Conservation (phyloP, 2,329 filamentous ascomycete species). For the Aspergillus sp. region DNA sequence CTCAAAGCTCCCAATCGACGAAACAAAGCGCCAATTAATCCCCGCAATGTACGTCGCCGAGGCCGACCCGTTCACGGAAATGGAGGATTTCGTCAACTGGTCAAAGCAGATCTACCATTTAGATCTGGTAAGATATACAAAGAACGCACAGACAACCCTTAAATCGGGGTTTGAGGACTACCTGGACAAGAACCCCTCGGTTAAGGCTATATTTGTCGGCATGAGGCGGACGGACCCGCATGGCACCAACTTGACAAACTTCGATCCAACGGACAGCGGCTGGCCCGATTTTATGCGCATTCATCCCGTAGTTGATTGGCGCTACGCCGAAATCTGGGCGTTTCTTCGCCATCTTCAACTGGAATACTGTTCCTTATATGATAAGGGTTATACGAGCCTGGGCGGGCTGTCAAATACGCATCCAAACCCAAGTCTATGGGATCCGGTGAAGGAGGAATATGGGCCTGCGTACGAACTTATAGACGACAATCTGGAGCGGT, state of each 20-base stretch:
- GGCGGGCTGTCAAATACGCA: conserved; percentile 86
- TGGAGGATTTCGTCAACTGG: conserved; percentile 76
- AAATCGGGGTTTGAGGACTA: conserved; percentile 78
- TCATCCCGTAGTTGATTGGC: conserved; percentile 97
- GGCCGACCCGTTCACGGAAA: conserved; percentile 77
- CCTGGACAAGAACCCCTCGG: conserved; percentile 50
- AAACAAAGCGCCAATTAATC: conserved; percentile 44
- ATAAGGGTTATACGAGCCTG: conserved; percentile 86
- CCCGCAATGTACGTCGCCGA: conserved; percentile 89
- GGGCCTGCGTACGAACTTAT: conserved; percentile 73
- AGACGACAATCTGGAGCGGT: conserved; percentile 73
- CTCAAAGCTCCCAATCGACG: conserved; percentile 41
- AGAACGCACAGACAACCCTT: conserved; percentile 59
- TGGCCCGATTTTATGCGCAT: conserved; percentile 94
- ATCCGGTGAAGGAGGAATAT: conserved; percentile 50
- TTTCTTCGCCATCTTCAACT: conserved; percentile 73
- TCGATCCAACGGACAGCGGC: conserved; percentile 81
- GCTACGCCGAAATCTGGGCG: conserved; percentile 91
- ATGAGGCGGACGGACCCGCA: conserved; percentile 92
- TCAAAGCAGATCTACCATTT: conserved; percentile 72
- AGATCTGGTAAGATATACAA: conserved; percentile 69
- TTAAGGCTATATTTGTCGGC: conserved; percentile 82
- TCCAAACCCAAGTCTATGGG: conserved; percentile 72
- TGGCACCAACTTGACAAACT: conserved; percentile 73
- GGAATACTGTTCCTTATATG: conserved; percentile 84